phyloP scores from a whole-genome alignment of 441 rosid species.

The Gossypium schwendimanii region DNA sequence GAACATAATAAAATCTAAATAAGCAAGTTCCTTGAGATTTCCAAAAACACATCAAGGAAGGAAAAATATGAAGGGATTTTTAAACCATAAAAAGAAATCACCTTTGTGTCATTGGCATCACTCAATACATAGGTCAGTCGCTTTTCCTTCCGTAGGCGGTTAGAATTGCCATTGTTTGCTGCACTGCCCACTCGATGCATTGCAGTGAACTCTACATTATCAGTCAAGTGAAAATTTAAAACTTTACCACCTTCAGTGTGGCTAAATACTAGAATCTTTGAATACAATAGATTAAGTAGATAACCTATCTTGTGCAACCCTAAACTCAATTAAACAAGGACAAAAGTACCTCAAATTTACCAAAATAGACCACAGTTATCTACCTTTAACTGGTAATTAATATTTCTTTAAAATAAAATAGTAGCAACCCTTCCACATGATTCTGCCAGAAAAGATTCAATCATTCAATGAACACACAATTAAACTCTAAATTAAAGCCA shows the following conservation, averaged over 20 bases:
- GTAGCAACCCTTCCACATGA: neutral
- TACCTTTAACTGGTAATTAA: neutral
- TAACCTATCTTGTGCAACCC: neutral
- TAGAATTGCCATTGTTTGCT: conserved; percentile 79
- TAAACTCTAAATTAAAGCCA: neutral
- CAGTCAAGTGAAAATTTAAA: neutral
- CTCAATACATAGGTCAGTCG: conserved; percentile 83
- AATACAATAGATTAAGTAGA: neutral
- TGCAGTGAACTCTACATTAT: conserved; percentile 27
- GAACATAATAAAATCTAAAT: neutral
- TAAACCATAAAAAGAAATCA: conserved; percentile 16
- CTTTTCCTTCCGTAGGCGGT: conserved; percentile 92
- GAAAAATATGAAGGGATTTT: too few species aligned
- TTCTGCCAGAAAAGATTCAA: neutral
- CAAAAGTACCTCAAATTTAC: conserved; percentile 4
- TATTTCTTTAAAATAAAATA: neutral
- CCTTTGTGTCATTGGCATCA: conserved; percentile 78
- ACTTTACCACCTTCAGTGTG: neutral
- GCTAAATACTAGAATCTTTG: neutral
- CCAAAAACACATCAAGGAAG: neutral
- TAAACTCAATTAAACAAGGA: neutral
- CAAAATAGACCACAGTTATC: neutral
- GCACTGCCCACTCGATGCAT: conserved; percentile 99
- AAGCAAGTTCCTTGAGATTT: neutral
- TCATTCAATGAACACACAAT: neutral